A percentile compares a stretch with the other conserved stretches of the same genome.
phyloP scores from a whole-genome alignment of 1,139 yeast genomes.

The Lodderomyces parapsilosis region DNA sequence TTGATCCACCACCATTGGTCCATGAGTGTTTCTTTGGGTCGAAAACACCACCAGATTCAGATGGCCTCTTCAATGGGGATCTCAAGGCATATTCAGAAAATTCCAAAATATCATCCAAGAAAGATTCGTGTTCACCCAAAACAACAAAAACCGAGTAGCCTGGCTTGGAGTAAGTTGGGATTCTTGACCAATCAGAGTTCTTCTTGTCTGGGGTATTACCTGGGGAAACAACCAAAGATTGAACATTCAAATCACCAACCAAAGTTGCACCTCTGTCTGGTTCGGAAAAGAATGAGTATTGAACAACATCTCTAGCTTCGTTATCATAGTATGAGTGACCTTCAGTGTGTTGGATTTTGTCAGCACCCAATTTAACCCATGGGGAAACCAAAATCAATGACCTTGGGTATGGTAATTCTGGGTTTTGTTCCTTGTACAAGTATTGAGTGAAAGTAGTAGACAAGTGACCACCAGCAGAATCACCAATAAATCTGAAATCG shows the following conservation, averaged over 20 bases:
- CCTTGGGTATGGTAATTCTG: conserved; percentile 26
- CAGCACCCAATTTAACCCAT: conserved; percentile 28
- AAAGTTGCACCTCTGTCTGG: conserved; percentile 7
- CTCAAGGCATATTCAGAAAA: conserved; percentile 36
- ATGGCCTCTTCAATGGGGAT: conserved; percentile 22
- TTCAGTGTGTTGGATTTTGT: conserved; percentile 16
- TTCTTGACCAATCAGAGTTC: conserved; percentile 31
- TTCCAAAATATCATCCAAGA: conserved; percentile 39
- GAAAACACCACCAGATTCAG: conserved; percentile 22
- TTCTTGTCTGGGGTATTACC: conserved; percentile 16
- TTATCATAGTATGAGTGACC: conserved; percentile 39
- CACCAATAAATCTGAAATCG: conserved; percentile 37
- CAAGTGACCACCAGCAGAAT: conserved; percentile 45
- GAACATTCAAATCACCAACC: conserved; percentile 14
- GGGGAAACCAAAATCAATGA: conserved; percentile 37
- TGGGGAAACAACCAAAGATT: conserved; percentile 16
- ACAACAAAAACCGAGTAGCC: conserved; percentile 29
- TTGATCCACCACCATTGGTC: conserved; percentile 12
- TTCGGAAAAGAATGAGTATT: conserved; percentile 11
- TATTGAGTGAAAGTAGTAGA: conserved; percentile 28
- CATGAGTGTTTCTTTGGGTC: conserved; percentile 19
- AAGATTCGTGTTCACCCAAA: conserved; percentile 43
- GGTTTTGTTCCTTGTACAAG: conserved; percentile 18
- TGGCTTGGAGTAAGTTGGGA: conserved; percentile 30
- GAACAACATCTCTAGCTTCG: conserved; percentile 30